Evolutionary conservation across 2,329 filamentous ascomycete genomes (phyloP).

Genomic region (Neophaeococcomyces aloes): DNA sequence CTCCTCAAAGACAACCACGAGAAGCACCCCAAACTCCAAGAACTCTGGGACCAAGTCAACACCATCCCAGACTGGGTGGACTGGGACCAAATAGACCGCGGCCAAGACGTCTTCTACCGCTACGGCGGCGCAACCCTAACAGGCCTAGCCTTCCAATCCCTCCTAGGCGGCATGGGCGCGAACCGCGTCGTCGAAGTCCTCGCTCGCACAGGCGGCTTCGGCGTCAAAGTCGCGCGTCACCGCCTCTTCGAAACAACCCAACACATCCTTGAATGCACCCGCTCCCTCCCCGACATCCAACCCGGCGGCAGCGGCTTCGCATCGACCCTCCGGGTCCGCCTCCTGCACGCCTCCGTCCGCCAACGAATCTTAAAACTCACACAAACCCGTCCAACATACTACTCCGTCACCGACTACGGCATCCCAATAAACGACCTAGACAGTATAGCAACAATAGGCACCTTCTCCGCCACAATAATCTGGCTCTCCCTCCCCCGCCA

Average conservation of each 20-base stretch:
- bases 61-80: conserved; percentile 64
- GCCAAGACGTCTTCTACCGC: conserved; percentile 66
- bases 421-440: conserved; percentile 67
- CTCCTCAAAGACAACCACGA: conserved; percentile 49
- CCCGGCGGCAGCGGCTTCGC: conserved; percentile 56
- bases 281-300: conserved; percentile 52
- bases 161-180: conserved; percentile 53
- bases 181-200: conserved; percentile 63
- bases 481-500: conserved; percentile 61
- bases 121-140: conserved; percentile 61
- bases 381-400: conserved; percentile 49
- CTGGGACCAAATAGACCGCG: conserved; percentile 62
- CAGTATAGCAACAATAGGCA: conserved; percentile 57
- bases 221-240: conserved; percentile 53
- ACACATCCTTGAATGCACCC: conserved; percentile 60
- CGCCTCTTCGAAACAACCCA: conserved; percentile 63
- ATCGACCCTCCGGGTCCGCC: conserved; percentile 55
- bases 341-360: conserved; percentile 58
- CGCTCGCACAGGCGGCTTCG: conserved; percentile 64
- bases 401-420: conserved; percentile 47
- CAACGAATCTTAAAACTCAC: conserved; percentile 52
- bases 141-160: conserved; percentile 51
- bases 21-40: conserved; percentile 43
- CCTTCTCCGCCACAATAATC: conserved; percentile 57
- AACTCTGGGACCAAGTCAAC: conserved; percentile 57